Base-by-base conservation (phyloP, 495 filamentous ascomycete species). In the Podospora conica region DNA sequence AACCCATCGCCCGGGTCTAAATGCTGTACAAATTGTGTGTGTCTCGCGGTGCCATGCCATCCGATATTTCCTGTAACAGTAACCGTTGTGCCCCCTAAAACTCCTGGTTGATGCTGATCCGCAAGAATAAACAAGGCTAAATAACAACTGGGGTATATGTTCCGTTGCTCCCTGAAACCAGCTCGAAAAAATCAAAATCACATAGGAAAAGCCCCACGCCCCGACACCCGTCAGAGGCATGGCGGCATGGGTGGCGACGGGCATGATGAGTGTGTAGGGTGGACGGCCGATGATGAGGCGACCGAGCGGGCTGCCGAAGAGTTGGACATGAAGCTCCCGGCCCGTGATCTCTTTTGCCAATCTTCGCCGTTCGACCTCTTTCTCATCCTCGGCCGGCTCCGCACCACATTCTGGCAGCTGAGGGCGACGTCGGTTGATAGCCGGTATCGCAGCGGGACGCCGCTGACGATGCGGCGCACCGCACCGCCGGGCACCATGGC, bases 351-450 rank as follows among this genome's bases (percentile, higher is more conserved):
- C 64, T 67, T 73, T 12, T 65, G 56, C 59, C 59, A 15, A 61
- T 33, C 23, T 65, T 63, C 22, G 61, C 9, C 40, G 24, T 70
- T 76, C 21, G 70, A 70, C 58, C 79, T 75, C 66, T 70, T 76
- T 2, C 80, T 75, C 80, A 82, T 81, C 53, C 79, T 72, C 28
- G 78, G 78, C 48, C 73, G 70, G 54, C 65, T 80, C 67, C 71
- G 75, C 54, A 76, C 77, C 68, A 81, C 75, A 31, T 80, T 80
- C 48, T 73, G 75, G 58, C 78, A 81, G 28, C 75, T 68, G 60
- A 77, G 60, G 22, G 78, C 80, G 18, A 74, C 78, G 55, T 82
- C 80, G 9, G 74, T 57, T 0, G 80, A 78, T 21, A 78, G 70
- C 53, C 76, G 75, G 55, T 78, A 82, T 25, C 71, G 73, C 5